Evolutionary conservation across 179 eudicot species (phyloP), one percentile per base, ranked within the genome.

Genomic region (Dionaea muscipula): DNA sequence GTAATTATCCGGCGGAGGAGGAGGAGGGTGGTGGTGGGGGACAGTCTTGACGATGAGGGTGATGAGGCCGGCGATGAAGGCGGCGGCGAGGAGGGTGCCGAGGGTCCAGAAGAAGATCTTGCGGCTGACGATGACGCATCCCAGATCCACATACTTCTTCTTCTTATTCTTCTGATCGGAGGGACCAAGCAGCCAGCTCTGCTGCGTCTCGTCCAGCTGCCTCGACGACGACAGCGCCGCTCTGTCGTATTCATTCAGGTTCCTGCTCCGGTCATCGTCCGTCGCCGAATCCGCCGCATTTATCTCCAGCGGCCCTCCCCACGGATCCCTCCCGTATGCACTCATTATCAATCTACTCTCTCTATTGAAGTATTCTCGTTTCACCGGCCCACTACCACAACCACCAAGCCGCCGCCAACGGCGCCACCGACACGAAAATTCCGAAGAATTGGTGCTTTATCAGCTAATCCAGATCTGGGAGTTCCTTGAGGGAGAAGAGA

Each of bases 261-360:
- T 86, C 31, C 95, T 47, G 70, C 95, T 91, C 28, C 98, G 74
- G n/a, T 91, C 98, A 36, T 91, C 95, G 75, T 87, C 94, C 8
- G 95, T 86, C 7, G 94, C 88, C 1, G 95, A 84, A 52, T 86
- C 89, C n/a, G 78, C 75, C 0, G 88, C 76, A 39, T 71, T 43
- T 6, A 86, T 86, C 68, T 86, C 95, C 55, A 86, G 68, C 6
- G 95, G 73, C 5, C 95, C 94, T 1, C 95, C 95, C 95, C 95
- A 86, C 8, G 94, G 94, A 62, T 84, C 94, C 60, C 95, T 31
- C 0, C 94, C 95, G 70, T 79, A 86, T 84, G 84, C 84, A 48
- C 68, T 78, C 47, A 62, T 60, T 1, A 45, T 43, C 0, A 12
- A 25, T 17, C 61, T 16, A 3, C 15, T 33, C 22, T 33, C 24